Conservation (phyloP, 176 grass and related monocot genomes). For the Carex pumila region DNA sequence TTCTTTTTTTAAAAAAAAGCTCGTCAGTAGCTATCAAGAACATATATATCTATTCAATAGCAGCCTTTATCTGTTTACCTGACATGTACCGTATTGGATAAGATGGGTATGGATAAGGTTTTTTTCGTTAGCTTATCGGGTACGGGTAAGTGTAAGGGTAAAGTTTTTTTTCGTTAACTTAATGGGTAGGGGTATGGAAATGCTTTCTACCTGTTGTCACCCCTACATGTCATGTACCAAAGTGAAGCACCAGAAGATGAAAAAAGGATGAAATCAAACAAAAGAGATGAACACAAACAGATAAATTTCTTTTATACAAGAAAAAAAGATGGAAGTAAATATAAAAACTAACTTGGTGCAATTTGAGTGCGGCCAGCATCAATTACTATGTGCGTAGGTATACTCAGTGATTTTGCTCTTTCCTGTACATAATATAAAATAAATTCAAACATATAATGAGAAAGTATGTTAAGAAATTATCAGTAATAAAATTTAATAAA, state of each 20-base stretch:
- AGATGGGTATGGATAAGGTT: too few species aligned
- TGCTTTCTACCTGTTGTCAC: too few species aligned
- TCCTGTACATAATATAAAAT: slow-evolving; percentile 33
- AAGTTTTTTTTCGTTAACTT: too few species aligned
- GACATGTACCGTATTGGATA: too few species aligned
- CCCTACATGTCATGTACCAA: neutral
- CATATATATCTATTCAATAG: too few species aligned
- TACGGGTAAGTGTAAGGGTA: too few species aligned
- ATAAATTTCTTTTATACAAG: neutral
- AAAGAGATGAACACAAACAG: neutral
- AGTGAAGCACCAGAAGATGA: neutral
- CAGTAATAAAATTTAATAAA: neutral
- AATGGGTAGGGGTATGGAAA: too few species aligned
- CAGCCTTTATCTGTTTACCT: too few species aligned
- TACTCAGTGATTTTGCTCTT: slow-evolving; percentile 78
- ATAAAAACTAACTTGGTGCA: slow-evolving; percentile 70
- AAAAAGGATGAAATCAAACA: neutral
- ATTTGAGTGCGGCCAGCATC: slow-evolving; percentile 97
- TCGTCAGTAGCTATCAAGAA: too few species aligned
- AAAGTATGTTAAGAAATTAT: neutral
- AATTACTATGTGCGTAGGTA: slow-evolving; percentile 87
- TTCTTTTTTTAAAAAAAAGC: too few species aligned
- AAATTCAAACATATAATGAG: neutral
- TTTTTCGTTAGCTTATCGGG: too few species aligned
- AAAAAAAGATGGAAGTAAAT: neutral